Percentiles rank a stretch among this genome's conserved stretches.
Conservation (phyloP, 805 yeast species). For the Kluyveromyces lactis region DNA sequence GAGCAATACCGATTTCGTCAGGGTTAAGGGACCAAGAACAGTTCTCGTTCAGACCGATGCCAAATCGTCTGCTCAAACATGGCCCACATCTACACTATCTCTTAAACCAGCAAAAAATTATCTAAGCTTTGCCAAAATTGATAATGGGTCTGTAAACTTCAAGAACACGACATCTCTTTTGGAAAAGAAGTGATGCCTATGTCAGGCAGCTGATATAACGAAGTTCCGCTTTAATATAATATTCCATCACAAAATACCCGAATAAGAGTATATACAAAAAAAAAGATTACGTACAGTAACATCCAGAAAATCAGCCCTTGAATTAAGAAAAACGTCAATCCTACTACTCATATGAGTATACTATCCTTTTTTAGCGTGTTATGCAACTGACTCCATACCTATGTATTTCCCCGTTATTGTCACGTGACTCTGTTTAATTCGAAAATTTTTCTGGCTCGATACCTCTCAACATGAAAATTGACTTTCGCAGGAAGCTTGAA, state of each 20-base stretch:
- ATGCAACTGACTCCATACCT: too few relatives aligned
- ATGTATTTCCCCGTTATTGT: too few relatives aligned
- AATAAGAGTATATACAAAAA: too few relatives aligned
- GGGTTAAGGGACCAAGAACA: slow-evolving; percentile 28
- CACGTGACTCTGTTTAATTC: neutral
- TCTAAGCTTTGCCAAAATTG: slow-evolving; percentile 18
- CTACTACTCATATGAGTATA: too few relatives aligned
- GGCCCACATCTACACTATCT: slow-evolving; percentile 5
- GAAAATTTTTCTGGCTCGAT: slow-evolving; percentile 2
- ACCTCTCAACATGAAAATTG: too few relatives aligned
- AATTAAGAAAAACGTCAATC: too few relatives aligned
- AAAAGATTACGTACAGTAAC: too few relatives aligned
- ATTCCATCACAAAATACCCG: neutral
- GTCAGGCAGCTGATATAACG: too few relatives aligned
- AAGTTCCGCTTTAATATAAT: neutral
- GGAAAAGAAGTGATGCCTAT: slow-evolving; percentile 6
- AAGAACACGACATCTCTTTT: slow-evolving; percentile 16
- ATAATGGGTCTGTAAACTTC: slow-evolving; percentile 15
- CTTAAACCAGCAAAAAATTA: slow-evolving; percentile 10
- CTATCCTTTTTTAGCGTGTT: too few relatives aligned
- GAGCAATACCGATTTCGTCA: slow-evolving; percentile 11
- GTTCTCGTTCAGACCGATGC: slow-evolving; percentile 22
- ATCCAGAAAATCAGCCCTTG: too few relatives aligned
- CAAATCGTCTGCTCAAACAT: neutral
- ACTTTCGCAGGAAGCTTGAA: too few relatives aligned